Percentiles rank a stretch among this genome's conserved stretches.
These are phyloP conservation scores for Aspergillus sp. DNA, from an alignment of 2,329 filamentous ascomycete species.

Conservation along the genomic window DNA sequence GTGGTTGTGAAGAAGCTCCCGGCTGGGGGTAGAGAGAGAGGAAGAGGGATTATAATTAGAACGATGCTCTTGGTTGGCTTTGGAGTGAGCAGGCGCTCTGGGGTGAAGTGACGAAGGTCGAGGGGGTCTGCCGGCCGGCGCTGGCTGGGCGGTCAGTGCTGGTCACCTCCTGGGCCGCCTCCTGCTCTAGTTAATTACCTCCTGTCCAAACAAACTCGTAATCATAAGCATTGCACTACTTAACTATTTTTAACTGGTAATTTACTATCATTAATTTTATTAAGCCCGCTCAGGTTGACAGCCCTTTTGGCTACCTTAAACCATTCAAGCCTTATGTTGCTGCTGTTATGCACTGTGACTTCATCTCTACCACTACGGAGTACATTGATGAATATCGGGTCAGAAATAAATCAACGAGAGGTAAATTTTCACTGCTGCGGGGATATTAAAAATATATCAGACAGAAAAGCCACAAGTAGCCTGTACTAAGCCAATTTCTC, in stretches of 20 bases:
- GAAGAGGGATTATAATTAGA: conserved; percentile 6
- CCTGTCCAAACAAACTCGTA: background rate
- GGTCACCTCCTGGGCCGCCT: background rate
- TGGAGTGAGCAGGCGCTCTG: conserved; percentile 4
- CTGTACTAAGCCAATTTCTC: conserved; percentile 38
- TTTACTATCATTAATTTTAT: background rate
- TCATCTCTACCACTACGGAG: background rate
- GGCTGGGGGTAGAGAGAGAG: background rate
- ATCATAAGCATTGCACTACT: background rate
- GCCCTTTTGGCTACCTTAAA: background rate
- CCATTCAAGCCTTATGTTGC: background rate
- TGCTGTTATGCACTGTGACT: background rate
- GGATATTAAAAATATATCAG: conserved; percentile 43
- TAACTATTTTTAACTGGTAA: background rate
- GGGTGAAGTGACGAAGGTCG: background rate
- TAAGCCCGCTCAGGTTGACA: background rate
- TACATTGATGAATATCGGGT: background rate
- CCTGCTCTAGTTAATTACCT: background rate
- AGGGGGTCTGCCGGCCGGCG: conserved; percentile 1
- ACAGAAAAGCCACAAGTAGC: conserved; percentile 32
- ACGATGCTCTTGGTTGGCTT: background rate
- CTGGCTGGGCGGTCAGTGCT: conserved; percentile 19
- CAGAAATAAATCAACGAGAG: conserved; percentile 28
- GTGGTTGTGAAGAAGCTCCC: background rate
- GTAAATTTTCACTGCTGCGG: conserved; percentile 39